Percentiles rank a stretch among this genome's conserved stretches.
These are phyloP conservation scores for Hymenochaete sp. DNA, from an alignment of 1,284 basidiomycete species.

Conservation along the genomic window DNA sequence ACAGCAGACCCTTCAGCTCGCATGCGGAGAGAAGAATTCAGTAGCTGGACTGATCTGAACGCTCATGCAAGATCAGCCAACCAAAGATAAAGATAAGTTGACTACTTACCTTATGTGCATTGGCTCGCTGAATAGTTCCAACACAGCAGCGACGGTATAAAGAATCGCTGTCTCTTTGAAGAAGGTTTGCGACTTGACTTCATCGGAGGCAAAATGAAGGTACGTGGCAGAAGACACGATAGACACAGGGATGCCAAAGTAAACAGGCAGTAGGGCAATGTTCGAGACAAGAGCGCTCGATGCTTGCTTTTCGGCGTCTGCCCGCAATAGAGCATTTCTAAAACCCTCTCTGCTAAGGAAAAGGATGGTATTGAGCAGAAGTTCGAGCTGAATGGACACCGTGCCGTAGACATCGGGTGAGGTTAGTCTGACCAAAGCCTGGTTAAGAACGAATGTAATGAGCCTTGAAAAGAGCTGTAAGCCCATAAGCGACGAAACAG, in stretches of 20 bases:
- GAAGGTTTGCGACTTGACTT: slow-evolving; percentile 49
- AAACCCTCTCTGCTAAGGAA: slow-evolving; percentile 91
- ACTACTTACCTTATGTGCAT: slow-evolving; percentile 58
- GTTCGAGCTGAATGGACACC: slow-evolving; percentile 80
- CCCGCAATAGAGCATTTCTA: slow-evolving; percentile 66
- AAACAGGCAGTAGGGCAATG: slow-evolving; percentile 48
- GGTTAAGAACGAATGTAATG: slow-evolving; percentile 85
- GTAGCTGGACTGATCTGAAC: slow-evolving; percentile 55
- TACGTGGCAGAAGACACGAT: slow-evolving; percentile 42
- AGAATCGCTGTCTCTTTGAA: slow-evolving; percentile 57
- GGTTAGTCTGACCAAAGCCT: slow-evolving; percentile 76
- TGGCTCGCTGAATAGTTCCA: slow-evolving; percentile 78
- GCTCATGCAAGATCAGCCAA: slow-evolving; percentile 18
- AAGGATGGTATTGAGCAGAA: slow-evolving; percentile 81
- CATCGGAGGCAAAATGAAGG: slow-evolving; percentile 36
- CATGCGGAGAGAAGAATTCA: slow-evolving; percentile 61
- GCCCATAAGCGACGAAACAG: slow-evolving; percentile 73
- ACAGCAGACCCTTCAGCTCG: slow-evolving; percentile 79
- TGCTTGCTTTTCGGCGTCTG: slow-evolving; percentile 18
- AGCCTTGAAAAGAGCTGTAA: slow-evolving; percentile 80
- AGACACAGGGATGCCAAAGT: slow-evolving; percentile 48
- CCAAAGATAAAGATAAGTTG: slow-evolving; percentile 19
- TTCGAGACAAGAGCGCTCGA: slow-evolving; percentile 31
- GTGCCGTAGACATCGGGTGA: slow-evolving; percentile 84
- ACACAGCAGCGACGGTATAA: slow-evolving; percentile 66